A percentile compares a stretch with the other conserved stretches of the same genome.
Evolutionary conservation across 768 basidiomycete species (phyloP).

Genomic region (Kwoniella dejecticola): DNA sequence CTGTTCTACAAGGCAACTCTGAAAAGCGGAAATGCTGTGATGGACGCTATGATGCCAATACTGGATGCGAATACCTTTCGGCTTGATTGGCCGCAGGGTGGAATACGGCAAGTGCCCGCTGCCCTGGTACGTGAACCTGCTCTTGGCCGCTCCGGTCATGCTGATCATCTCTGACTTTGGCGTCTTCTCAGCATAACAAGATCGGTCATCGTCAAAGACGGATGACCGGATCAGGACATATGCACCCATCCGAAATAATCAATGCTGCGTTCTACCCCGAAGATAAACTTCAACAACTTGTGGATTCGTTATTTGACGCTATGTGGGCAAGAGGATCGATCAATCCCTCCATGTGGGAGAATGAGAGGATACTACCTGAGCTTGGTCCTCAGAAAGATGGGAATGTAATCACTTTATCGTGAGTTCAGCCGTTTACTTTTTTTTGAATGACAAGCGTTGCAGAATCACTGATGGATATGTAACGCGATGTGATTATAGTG

Average conservation of each 20-base stretch:
- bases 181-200: not conserved
- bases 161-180: not conserved
- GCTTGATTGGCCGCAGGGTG: constrained; percentile 5
- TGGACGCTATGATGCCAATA: constrained; percentile 4
- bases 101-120: not conserved
- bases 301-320: not conserved
- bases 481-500: not conserved
- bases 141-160: no score
- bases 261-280: not conserved
- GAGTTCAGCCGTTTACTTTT: not conserved
- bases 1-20: constrained; percentile 11
- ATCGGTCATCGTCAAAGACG: constrained; percentile 2
- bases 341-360: constrained; percentile 18
- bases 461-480: no score
- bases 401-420: constrained; percentile 7
- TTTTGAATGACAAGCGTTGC: no score
- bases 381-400: not conserved
- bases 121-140: no score
- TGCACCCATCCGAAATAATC: not conserved
- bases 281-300: not conserved
- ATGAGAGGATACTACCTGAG: constrained; percentile 17
- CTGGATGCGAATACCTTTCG: not conserved
- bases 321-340: constrained; percentile 18
- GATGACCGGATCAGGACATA: not conserved
- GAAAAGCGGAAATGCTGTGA: not conserved